Percentiles rank a stretch among this genome's conserved stretches.
phyloP scores from a whole-genome alignment of 441 rosid genomes.

The Dalechampia spathulata region DNA sequence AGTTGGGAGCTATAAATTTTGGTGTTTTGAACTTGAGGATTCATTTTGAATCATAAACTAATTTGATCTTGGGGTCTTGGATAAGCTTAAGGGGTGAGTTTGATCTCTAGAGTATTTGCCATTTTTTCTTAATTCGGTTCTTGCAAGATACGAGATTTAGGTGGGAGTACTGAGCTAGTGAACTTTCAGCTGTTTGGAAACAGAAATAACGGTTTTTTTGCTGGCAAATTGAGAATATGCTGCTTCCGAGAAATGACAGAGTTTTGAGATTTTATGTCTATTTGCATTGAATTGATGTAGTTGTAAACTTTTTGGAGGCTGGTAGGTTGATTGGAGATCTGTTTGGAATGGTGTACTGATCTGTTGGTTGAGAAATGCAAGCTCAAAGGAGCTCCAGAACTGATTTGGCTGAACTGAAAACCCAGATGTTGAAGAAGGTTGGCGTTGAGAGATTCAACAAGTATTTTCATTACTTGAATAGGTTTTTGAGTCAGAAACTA shows the following conservation, averaged over 20 bases:
- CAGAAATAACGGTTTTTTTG: constrained; percentile 25
- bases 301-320: constrained; percentile 26
- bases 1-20: constrained; percentile 26
- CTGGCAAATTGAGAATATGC: constrained; percentile 9
- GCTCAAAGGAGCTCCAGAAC: constrained; percentile 68
- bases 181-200: constrained; percentile 42
- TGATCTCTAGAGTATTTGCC: constrained; percentile 72
- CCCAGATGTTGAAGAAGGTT: constrained; percentile 64
- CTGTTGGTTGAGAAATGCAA: constrained; percentile 61
- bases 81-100: constrained; percentile 27
- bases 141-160: constrained; percentile 45
- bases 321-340: constrained; percentile 12
- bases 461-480: constrained; percentile 62
- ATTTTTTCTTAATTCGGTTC: constrained; percentile 39
- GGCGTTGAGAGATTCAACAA: constrained; percentile 71
- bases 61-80: constrained; percentile 30
- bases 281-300: constrained; percentile 33
- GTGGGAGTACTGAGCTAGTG: constrained; percentile 39
- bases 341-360: constrained; percentile 44
- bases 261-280: constrained; percentile 23
- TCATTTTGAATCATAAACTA: constrained; percentile 24
- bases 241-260: no score
- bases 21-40: constrained; percentile 55
- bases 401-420: constrained; percentile 68
- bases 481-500: constrained; percentile 69